These are phyloP conservation scores for Termitomyces bulborhizus DNA, from an alignment of 768 basidiomycete genomes.

Conservation along the genomic window DNA sequence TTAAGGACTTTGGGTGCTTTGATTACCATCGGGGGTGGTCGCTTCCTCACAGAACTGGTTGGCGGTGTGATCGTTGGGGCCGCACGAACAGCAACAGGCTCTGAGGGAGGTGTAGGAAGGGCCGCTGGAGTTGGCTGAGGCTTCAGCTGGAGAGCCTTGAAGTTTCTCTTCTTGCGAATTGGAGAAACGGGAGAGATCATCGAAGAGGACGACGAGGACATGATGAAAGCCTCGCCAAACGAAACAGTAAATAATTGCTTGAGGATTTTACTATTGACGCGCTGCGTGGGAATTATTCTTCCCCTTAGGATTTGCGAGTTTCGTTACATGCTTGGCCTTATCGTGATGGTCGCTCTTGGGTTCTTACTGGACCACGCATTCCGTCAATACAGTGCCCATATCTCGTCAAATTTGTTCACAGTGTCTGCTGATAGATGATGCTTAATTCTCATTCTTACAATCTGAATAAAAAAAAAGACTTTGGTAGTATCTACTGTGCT, in stretches of 20 bases:
- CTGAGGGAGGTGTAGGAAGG: slow-evolving; percentile 28
- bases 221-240: slow-evolving; percentile 3
- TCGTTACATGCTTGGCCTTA: too few species aligned
- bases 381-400: too few species aligned
- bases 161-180: slow-evolving; percentile 88
- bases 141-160: slow-evolving; percentile 77
- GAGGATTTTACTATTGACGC: slow-evolving; percentile 9
- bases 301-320: too few species aligned
- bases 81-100: slow-evolving; percentile 40
- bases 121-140: slow-evolving; percentile 39
- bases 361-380: not conserved
- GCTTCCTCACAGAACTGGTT: slow-evolving; percentile 45
- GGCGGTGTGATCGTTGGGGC: slow-evolving; percentile 39
- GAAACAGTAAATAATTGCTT: too few species aligned
- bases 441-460: not conserved
- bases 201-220: slow-evolving; percentile 10
- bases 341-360: not conserved
- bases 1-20: slow-evolving; percentile 61
- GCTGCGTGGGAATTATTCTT: slow-evolving; percentile 10
- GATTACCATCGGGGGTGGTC: slow-evolving; percentile 80
- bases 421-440: not conserved
- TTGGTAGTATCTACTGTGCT: not conserved
- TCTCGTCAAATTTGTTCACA: not conserved
- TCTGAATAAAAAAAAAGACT: not conserved
- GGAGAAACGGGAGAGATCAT: slow-evolving; percentile 26